phyloP scores from a whole-genome alignment of 805 yeast genomes.

The Starmerella vaccinii region DNA sequence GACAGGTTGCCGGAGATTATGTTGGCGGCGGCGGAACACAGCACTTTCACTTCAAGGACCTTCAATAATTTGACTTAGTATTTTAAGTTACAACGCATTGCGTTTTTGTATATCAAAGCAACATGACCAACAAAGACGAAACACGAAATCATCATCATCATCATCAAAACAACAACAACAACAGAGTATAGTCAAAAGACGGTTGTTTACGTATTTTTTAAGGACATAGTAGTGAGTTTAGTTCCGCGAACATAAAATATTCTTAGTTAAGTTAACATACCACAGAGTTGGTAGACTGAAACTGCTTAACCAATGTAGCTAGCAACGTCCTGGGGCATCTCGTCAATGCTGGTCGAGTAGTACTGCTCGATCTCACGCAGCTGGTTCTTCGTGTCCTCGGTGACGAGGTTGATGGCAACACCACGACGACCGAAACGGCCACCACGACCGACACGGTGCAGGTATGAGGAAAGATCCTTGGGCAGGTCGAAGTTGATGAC shows the following conservation, averaged over 20 bases:
- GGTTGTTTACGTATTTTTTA: neutral
- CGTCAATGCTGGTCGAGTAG: conserved; percentile 81
- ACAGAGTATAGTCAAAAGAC: too few relatives aligned
- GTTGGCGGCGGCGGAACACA: conserved; percentile 84
- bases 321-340: conserved; percentile 63
- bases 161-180: too few relatives aligned
- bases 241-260: neutral
- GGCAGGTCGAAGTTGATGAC: conserved; percentile 94
- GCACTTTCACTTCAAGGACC: conserved; percentile 52
- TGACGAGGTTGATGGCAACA: conserved; percentile 89
- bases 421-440: conserved; percentile 99
- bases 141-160: too few relatives aligned
- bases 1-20: conserved; percentile 87
- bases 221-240: neutral
- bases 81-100: too few relatives aligned
- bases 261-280: conserved; percentile 1
- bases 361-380: conserved; percentile 80
- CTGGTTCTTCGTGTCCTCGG: conserved; percentile 61
- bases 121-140: too few relatives aligned
- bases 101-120: too few relatives aligned
- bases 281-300: neutral
- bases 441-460: conserved; percentile 96
- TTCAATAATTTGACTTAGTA: conserved; percentile 1
- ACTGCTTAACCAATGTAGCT: conserved; percentile 25
- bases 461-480: conserved; percentile 79